phyloP scores from a whole-genome alignment of 768 basidiomycete species.

The Hirschioporus abietinus region DNA sequence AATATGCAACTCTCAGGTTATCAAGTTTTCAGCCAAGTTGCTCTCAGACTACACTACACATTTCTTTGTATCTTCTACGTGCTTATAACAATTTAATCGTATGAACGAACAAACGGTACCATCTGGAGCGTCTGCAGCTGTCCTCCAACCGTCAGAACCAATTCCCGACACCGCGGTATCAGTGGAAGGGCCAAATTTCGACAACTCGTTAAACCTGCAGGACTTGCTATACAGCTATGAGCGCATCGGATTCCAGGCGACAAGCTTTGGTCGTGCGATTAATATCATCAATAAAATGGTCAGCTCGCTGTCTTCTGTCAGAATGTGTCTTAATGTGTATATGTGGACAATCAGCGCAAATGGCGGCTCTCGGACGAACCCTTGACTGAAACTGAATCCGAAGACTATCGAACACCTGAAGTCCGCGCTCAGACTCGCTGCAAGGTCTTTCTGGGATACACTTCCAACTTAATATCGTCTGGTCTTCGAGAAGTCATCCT shows the following conservation, averaged over 20 bases:
- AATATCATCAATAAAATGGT: conserved; percentile 94
- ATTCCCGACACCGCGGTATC: conserved; percentile 58
- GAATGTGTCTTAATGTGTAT: neutral
- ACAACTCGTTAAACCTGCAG: conserved; percentile 57
- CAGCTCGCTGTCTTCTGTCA: conserved; percentile 14
- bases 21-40: too few relatives aligned
- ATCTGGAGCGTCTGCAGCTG: conserved; percentile 60
- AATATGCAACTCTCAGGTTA: too few relatives aligned
- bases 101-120: conserved; percentile 34
- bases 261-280: conserved; percentile 82
- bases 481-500: conserved; percentile 90
- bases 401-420: conserved; percentile 52
- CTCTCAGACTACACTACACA: neutral
- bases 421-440: conserved; percentile 70
- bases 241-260: conserved; percentile 97
- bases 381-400: conserved; percentile 60
- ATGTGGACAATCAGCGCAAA: conserved; percentile 47
- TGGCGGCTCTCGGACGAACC: conserved; percentile 91
- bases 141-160: conserved; percentile 71
- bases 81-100: conserved; percentile 13
- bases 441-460: conserved; percentile 94
- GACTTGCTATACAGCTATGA: conserved; percentile 75
- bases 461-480: conserved; percentile 97
- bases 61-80: conserved; percentile 8
- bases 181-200: conserved; percentile 87